These are phyloP conservation scores for Pleurotus sapidus DNA, from an alignment of 768 basidiomycete species.

Conservation along the genomic window DNA sequence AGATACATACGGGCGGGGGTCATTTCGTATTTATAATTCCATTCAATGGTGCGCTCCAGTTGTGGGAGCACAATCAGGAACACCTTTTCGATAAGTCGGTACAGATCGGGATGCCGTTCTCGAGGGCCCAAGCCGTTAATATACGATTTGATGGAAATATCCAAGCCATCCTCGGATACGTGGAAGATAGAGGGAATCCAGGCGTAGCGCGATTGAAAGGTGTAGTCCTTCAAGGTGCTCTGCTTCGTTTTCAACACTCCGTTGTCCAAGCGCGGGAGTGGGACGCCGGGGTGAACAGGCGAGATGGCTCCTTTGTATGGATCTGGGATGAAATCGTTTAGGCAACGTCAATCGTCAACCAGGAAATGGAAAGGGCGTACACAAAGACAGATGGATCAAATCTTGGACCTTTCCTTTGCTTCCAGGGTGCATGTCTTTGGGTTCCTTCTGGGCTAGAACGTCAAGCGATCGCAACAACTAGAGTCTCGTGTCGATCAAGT, in stretches of 20 bases:
- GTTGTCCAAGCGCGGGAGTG: neutral
- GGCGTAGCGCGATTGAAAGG: conserved; percentile 1
- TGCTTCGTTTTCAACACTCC: neutral
- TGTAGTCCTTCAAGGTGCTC: neutral
- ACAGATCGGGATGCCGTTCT: conserved; percentile 10
- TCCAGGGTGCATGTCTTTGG: conserved; percentile 13
- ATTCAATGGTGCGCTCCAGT: conserved; percentile 8
- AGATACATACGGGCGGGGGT: neutral
- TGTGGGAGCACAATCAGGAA: conserved; percentile 13
- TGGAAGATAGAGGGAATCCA: conserved; percentile 15
- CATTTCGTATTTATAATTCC: neutral
- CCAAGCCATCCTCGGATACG: conserved; percentile 10
- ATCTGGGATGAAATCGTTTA: neutral
- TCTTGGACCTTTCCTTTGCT: conserved; percentile 13
- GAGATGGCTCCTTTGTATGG: conserved; percentile 7
- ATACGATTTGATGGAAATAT: conserved; percentile 12
- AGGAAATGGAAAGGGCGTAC: neutral
- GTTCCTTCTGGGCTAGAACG: conserved; percentile 11
- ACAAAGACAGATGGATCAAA: conserved; percentile 14
- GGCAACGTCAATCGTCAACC: too few species aligned
- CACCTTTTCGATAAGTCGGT: conserved; percentile 13
- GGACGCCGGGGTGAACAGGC: neutral
- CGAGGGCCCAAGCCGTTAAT: conserved; percentile 16
- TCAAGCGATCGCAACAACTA: neutral
- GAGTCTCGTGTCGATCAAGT: too few species aligned